Evolutionary conservation across 164 flowering plant genomes (phyloP).

Genomic region (Houttuynia cordata): DNA sequence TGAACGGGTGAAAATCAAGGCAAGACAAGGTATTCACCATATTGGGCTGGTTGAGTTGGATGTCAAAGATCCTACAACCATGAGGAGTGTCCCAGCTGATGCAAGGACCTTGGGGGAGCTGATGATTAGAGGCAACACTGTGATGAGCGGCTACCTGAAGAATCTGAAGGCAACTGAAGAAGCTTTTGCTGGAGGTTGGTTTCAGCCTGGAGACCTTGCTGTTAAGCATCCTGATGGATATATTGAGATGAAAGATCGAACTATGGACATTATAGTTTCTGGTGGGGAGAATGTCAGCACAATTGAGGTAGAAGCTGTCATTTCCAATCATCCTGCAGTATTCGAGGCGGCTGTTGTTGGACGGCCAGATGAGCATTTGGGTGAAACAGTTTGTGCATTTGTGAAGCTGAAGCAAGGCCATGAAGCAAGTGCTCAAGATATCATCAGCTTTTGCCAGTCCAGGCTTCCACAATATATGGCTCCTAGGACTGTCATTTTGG

Average conservation of each 20-base stretch:
- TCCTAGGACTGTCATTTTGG: constrained; percentile 39
- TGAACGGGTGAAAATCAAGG: constrained; percentile 14
- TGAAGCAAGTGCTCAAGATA: constrained; percentile 21
- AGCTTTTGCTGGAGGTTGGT: constrained; percentile 59
- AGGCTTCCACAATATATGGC: constrained; percentile 42
- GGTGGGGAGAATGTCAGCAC: constrained; percentile 41
- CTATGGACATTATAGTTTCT: constrained; percentile 29
- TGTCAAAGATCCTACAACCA: constrained; percentile 45
- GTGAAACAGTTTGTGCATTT: constrained; percentile 55
- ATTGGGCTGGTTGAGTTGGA: constrained; percentile 44
- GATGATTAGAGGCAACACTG: constrained; percentile 58
- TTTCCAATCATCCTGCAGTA: constrained; percentile 40
- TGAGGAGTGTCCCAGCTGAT: constrained; percentile 50
- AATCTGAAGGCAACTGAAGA: constrained; percentile 30
- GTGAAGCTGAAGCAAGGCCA: constrained; percentile 40
- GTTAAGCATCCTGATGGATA: constrained; percentile 38
- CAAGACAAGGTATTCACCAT: constrained; percentile 25
- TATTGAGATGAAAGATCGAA: constrained; percentile 49
- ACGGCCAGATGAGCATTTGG: constrained; percentile 23
- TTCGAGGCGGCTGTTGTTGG: constrained; percentile 68
- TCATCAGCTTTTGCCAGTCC: constrained; percentile 34
- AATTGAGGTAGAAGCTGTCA: constrained; percentile 47
- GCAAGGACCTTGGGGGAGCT: constrained; percentile 61
- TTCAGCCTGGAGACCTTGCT: constrained; percentile 45
- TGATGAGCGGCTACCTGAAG: constrained; percentile 62